Evolutionary conservation across 495 filamentous ascomycete species (phyloP).

Genomic region (Aspergillus sclerotiicarbonarius): DNA sequence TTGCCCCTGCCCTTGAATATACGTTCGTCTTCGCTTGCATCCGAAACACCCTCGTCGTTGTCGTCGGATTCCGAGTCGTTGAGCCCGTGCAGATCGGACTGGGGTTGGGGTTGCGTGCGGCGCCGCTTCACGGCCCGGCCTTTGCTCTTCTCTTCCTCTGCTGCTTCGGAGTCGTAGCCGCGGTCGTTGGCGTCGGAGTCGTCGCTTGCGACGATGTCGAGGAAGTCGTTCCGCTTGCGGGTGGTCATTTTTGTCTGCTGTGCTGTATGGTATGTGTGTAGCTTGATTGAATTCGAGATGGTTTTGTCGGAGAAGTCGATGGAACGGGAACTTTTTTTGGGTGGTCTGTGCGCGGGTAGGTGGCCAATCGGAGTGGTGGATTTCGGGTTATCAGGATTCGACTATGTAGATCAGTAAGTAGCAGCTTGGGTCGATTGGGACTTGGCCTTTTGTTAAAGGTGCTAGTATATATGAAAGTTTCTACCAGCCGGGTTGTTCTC

Average conservation of each 20-base stretch:
- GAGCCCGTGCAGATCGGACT: conserved; percentile 18
- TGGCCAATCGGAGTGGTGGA: conserved; percentile 9
- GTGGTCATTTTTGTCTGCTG: conserved; percentile 51
- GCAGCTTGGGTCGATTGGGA: no score
- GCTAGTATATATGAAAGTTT: no score
- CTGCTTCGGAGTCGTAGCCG: conserved; percentile 68
- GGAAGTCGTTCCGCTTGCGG: conserved; percentile 72
- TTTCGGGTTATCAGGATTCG: neutral
- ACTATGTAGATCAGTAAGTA: neutral
- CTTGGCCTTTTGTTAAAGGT: no score
- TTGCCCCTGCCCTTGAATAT: conserved; percentile 9
- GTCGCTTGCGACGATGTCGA: conserved; percentile 67
- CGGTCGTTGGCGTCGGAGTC: conserved; percentile 54
- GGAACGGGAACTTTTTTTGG: conserved; percentile 20
- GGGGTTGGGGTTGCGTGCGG: conserved; percentile 25
- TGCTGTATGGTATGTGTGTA: neutral
- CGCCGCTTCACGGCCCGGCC: conserved; percentile 67
- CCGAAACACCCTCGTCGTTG: conserved; percentile 22
- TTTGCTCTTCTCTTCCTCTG: conserved; percentile 62
- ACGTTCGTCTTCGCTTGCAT: conserved; percentile 32
- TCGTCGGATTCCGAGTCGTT: conserved; percentile 19
- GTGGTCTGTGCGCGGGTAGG: conserved; percentile 16
- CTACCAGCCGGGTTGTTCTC: no score
- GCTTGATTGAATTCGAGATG: conserved; percentile 1
- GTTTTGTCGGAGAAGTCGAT: neutral